Percentiles rank a stretch among this genome's conserved stretches.
phyloP scores from a whole-genome alignment of 2,329 filamentous ascomycete species.

The Botrytis pseudocinerea region DNA sequence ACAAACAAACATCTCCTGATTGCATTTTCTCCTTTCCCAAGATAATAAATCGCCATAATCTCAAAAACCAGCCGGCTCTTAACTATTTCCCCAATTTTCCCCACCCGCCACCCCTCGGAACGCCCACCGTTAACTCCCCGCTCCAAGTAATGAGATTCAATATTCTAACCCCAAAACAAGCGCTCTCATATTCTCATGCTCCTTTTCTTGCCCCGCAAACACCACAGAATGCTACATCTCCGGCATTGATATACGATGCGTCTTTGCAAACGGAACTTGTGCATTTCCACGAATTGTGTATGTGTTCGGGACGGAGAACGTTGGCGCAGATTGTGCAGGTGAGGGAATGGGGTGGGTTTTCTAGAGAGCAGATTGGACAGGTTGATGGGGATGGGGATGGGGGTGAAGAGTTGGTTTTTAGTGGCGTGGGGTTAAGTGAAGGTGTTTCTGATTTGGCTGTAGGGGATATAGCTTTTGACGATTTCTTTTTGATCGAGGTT shows the following conservation, averaged over 20 bases:
- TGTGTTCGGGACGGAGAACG: slow-evolving; percentile 58
- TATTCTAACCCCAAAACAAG: background rate
- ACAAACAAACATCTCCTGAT: background rate
- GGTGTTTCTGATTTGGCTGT: background rate
- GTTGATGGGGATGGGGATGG: background rate
- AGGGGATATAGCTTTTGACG: too few species aligned
- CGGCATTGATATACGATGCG: slow-evolving; percentile 65
- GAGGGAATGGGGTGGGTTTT: slow-evolving; percentile 54
- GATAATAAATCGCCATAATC: background rate
- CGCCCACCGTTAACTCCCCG: background rate
- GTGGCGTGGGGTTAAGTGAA: too few species aligned
- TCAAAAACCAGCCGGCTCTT: background rate
- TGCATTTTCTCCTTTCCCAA: background rate
- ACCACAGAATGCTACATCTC: slow-evolving; percentile 69
- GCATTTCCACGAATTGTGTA: slow-evolving; percentile 66
- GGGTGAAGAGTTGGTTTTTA: background rate
- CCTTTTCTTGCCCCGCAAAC: slow-evolving; percentile 57
- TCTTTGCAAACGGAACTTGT: slow-evolving; percentile 54
- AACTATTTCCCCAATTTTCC: background rate
- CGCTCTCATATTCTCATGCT: background rate
- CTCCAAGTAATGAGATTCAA: background rate
- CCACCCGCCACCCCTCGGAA: background rate
- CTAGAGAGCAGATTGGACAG: slow-evolving; percentile 51
- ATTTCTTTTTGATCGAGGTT: background rate
- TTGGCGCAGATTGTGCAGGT: slow-evolving; percentile 71